Evolutionary conservation across 2,329 filamentous ascomycete genomes (phyloP).

Genomic region (Monilinia polystroma): DNA sequence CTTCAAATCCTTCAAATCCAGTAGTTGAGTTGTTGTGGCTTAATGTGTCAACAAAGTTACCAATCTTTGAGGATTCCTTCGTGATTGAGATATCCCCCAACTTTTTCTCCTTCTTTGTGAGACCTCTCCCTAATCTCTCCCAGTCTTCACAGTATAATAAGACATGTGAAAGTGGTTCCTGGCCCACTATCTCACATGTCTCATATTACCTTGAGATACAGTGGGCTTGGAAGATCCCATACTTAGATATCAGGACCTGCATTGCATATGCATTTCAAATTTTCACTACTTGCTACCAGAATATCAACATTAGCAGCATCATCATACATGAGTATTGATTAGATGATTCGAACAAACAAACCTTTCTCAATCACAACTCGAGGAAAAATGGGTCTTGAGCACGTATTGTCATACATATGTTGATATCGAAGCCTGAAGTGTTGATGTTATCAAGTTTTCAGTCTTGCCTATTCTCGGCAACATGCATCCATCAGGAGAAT

Average conservation of each 20-base stretch:
- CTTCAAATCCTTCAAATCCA: background rate
- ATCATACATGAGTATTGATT: conserved; percentile 10
- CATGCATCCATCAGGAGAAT: conserved; percentile 3
- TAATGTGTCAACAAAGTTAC: background rate
- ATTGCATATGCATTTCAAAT: conserved; percentile 15
- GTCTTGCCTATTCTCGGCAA: conserved; percentile 6
- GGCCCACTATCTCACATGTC: background rate
- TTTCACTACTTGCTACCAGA: background rate
- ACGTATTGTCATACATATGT: background rate
- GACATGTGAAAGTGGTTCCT: conserved; percentile 6
- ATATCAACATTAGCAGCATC: background rate
- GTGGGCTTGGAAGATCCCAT: background rate
- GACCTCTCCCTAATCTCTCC: background rate
- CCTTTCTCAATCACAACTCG: background rate
- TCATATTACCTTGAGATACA: background rate
- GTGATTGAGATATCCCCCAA: background rate
- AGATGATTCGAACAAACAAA: background rate
- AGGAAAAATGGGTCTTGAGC: background rate
- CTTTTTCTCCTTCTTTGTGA: background rate
- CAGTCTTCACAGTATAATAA: background rate
- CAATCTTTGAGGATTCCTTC: too few relatives aligned
- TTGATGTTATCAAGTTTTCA: conserved; percentile 8
- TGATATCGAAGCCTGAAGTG: background rate
- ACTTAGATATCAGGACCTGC: background rate
- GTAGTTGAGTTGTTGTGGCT: background rate